A percentile compares a stretch with the other conserved stretches of the same genome.
phyloP scores from a whole-genome alignment of 208 protist genomes.

The Balamuthia mandrillaris region DNA sequence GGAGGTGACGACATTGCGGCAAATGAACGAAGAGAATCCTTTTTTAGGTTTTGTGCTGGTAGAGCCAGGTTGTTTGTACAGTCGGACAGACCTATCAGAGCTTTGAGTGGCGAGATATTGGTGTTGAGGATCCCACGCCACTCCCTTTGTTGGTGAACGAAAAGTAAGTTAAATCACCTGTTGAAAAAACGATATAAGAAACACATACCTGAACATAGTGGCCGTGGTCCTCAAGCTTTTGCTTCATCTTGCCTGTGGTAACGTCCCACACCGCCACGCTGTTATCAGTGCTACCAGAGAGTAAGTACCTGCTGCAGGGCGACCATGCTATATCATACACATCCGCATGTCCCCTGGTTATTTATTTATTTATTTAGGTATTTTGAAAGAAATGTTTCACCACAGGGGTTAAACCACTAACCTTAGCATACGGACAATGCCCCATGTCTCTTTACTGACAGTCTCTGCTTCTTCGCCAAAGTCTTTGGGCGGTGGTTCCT shows the following conservation, averaged over 20 bases:
- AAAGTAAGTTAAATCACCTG: neutral
- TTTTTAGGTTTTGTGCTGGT: neutral
- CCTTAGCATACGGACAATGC: slow-evolving; percentile 1
- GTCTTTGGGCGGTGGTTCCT: neutral
- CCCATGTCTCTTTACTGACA: slow-evolving; percentile 22
- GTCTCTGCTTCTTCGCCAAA: slow-evolving; percentile 7
- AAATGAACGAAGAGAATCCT: neutral
- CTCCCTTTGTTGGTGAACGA: neutral
- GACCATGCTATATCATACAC: slow-evolving; percentile 20
- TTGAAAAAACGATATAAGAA: neutral
- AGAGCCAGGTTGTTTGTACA: neutral
- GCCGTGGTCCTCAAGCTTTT: neutral
- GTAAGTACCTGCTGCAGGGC: neutral
- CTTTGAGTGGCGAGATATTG: slow-evolving; percentile 5
- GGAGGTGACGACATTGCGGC: neutral
- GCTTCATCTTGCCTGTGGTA: neutral
- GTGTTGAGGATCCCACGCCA: neutral
- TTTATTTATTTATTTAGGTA: neutral
- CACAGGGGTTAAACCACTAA: neutral
- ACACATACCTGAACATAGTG: slow-evolving; percentile 12
- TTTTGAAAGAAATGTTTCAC: neutral
- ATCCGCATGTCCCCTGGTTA: neutral
- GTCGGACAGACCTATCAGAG: neutral
- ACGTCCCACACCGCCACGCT: neutral
- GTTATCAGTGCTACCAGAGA: neutral